phyloP scores from a whole-genome alignment of 441 rosid genomes.

The Breynia disticha region DNA sequence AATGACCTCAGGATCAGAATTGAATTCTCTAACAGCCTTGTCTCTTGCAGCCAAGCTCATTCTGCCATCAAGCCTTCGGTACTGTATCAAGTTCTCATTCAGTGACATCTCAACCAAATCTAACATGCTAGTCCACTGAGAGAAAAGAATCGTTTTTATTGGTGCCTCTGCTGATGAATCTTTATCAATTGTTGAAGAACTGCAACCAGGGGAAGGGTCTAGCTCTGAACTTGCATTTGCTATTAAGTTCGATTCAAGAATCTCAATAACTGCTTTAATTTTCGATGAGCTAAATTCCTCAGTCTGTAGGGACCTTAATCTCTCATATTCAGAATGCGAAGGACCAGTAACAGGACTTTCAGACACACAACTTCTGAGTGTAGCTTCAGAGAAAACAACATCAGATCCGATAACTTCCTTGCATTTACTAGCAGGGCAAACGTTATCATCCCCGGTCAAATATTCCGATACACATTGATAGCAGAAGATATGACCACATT shows the following conservation, averaged over 20 bases:
- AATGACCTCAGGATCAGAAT: slow-evolving; percentile 63
- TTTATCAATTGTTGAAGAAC: slow-evolving; percentile 27
- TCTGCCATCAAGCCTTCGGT: slow-evolving; percentile 88
- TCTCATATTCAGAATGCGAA: slow-evolving; percentile 27
- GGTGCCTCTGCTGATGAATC: slow-evolving; percentile 36
- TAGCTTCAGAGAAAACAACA: slow-evolving; percentile 62
- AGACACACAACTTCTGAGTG: slow-evolving; percentile 46
- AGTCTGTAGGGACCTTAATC: slow-evolving; percentile 30
- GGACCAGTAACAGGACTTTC: slow-evolving; percentile 33
- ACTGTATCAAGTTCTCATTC: slow-evolving; percentile 34
- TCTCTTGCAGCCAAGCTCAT: slow-evolving; percentile 76
- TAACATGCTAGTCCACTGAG: slow-evolving; percentile 97
- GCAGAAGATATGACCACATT: slow-evolving; percentile 89
- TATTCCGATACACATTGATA: slow-evolving; percentile 71
- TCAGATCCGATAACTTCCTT: slow-evolving; percentile 66
- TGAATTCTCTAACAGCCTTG: slow-evolving; percentile 76
- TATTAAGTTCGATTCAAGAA: slow-evolving; percentile 43
- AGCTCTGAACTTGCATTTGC: slow-evolving; percentile 25
- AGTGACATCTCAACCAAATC: slow-evolving; percentile 60
- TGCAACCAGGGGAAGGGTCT: slow-evolving; percentile 23
- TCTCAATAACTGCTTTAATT: slow-evolving; percentile 63
- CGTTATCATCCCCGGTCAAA: slow-evolving; percentile 71
- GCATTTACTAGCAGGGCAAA: slow-evolving; percentile 62
- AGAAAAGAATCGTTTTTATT: slow-evolving; percentile 72
- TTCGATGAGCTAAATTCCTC: slow-evolving; percentile 65